phyloP scores from a whole-genome alignment of 2,329 filamentous ascomycete species.

The Bipolaris sorokiniana region DNA sequence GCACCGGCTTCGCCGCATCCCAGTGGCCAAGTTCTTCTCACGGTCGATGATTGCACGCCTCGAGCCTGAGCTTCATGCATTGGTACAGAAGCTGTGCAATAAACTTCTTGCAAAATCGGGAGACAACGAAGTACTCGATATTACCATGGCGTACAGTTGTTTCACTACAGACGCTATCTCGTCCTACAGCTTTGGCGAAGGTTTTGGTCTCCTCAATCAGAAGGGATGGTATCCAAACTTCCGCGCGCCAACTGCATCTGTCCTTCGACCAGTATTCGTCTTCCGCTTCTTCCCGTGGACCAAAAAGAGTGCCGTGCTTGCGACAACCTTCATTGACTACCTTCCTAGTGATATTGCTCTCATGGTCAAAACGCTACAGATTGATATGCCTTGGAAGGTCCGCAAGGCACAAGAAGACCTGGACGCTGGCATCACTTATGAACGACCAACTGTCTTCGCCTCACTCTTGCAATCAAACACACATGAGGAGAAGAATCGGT shows the following conservation, averaged over 20 bases:
- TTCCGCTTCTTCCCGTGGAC: constrained; percentile 36
- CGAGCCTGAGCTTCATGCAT: constrained; percentile 29
- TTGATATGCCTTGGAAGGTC: constrained; percentile 33
- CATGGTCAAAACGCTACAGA: constrained; percentile 34
- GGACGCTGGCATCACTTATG: constrained; percentile 32
- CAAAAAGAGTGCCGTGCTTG: constrained; percentile 25
- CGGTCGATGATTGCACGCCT: constrained; percentile 32
- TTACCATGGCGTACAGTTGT: constrained; percentile 37
- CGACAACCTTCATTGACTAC: constrained; percentile 27
- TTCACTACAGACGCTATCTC: constrained; percentile 36
- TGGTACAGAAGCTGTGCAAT: constrained; percentile 34
- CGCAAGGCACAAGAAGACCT: constrained; percentile 29
- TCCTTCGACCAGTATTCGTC: constrained; percentile 31
- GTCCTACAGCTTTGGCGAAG: constrained; percentile 31
- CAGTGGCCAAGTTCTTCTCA: constrained; percentile 48
- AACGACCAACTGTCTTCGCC: constrained; percentile 33
- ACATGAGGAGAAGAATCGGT: constrained; percentile 24
- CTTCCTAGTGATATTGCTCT: constrained; percentile 28
- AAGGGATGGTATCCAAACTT: constrained; percentile 37
- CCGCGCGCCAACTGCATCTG: constrained; percentile 26
- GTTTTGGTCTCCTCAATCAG: constrained; percentile 34
- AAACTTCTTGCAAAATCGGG: constrained; percentile 31
- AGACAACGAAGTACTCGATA: constrained; percentile 25
- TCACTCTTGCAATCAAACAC: constrained; percentile 25
- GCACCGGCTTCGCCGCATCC: constrained; percentile 40